Conservation (phyloP, 768 basidiomycete species). For the Tricholoma hemisulphureum region DNA sequence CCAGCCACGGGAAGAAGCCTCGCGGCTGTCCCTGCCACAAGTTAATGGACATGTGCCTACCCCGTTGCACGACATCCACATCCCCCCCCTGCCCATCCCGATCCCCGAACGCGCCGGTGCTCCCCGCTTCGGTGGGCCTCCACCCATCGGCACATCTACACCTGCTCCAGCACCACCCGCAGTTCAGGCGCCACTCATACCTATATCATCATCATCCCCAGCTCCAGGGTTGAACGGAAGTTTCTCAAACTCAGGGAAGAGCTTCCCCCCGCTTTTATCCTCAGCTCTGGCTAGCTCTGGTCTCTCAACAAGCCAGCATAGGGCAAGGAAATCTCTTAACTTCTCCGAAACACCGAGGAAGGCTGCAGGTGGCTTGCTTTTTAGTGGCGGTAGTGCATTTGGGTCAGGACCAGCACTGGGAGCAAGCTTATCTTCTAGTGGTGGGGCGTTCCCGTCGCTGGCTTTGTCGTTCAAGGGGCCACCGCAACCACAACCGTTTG, state of each 20-base stretch:
- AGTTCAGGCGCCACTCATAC: constrained; percentile 12
- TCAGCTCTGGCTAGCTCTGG: background rate
- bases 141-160: constrained; percentile 11
- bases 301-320: background rate
- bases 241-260: constrained; percentile 28
- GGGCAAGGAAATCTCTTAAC: background rate
- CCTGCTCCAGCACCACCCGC: background rate
- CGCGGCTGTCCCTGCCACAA: constrained; percentile 8
- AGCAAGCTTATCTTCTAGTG: constrained; percentile 6
- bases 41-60: constrained; percentile 15
- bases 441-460: background rate
- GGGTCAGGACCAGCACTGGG: background rate
- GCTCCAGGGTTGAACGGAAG: constrained; percentile 4
- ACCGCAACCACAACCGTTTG: constrained; percentile 21
- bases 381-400: background rate
- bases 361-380: background rate
- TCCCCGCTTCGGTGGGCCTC: constrained; percentile 35
- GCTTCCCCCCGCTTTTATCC: constrained; percentile 18
- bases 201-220: constrained; percentile 7
- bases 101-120: constrained; percentile 32
- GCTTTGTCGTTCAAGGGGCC: constrained; percentile 28
- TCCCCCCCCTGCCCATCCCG: constrained; percentile 16
- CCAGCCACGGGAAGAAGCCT: constrained; percentile 67
- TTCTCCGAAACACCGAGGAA: background rate
- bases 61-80: constrained; percentile 12